phyloP scores from a whole-genome alignment of 2,329 filamentous ascomycete species.

The Fusarium sp. region DNA sequence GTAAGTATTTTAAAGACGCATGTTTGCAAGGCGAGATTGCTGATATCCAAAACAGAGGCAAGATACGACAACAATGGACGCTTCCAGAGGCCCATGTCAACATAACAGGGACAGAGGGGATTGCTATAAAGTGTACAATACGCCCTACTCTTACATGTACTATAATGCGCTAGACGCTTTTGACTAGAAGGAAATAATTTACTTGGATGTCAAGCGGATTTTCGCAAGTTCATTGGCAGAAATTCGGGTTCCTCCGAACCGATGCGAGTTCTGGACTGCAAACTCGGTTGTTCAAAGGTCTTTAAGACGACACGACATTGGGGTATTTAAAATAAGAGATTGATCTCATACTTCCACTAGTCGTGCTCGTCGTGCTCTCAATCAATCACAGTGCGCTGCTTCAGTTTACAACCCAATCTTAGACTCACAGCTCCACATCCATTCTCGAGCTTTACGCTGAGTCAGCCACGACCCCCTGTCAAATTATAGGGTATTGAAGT shows the following conservation, averaged over 20 bases:
- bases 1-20: slow-evolving; percentile 68
- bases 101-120: slow-evolving; percentile 41
- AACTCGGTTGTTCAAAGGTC: no score
- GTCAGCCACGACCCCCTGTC: not conserved
- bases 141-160: slow-evolving; percentile 39
- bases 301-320: no score
- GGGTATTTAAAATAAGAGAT: no score
- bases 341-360: no score
- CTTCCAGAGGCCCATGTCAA: slow-evolving; percentile 57
- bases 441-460: no score
- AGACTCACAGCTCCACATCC: no score
- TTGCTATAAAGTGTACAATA: slow-evolving; percentile 36
- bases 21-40: slow-evolving; percentile 20
- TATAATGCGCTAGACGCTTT: slow-evolving; percentile 24
- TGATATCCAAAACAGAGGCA: slow-evolving; percentile 59
- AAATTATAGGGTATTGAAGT: slow-evolving; percentile 33
- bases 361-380: no score
- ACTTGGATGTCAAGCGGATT: not conserved
- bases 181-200: slow-evolving; percentile 14
- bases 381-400: no score
- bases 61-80: slow-evolving; percentile 64
- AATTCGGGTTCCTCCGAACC: not conserved
- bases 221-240: not conserved
- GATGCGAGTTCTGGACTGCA: not conserved
- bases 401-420: not conserved